phyloP scores from a whole-genome alignment of 2,329 filamentous ascomycete species.

The Aspergillus caelatus region DNA sequence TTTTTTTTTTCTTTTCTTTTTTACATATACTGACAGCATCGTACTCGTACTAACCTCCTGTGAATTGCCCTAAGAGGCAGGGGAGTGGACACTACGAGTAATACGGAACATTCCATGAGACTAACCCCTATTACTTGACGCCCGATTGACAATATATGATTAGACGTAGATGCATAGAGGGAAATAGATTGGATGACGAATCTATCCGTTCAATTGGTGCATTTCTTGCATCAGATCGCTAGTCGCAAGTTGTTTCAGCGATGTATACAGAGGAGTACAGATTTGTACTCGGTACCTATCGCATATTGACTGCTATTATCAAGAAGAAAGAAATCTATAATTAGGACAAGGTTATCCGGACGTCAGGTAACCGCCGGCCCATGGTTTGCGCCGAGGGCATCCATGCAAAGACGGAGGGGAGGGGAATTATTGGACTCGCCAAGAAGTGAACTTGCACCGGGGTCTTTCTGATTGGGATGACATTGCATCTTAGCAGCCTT shows the following conservation, averaged over 20 bases:
- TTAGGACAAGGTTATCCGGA: conserved; percentile 7
- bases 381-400: neutral
- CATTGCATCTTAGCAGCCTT: neutral
- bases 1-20: neutral
- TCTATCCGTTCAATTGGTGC: neutral
- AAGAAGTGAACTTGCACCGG: neutral
- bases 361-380: conserved; percentile 1
- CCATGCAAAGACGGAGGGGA: neutral
- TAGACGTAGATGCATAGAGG: neutral
- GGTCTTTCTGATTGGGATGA: neutral
- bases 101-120: neutral
- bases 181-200: neutral
- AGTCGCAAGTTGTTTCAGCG: neutral
- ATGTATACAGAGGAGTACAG: neutral
- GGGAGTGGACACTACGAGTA: neutral
- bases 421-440: neutral
- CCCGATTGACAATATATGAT: neutral
- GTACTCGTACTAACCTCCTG: conserved; percentile 6
- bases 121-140: neutral
- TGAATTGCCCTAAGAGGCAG: neutral
- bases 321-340: neutral
- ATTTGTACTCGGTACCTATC: neutral
- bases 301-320: neutral
- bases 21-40: neutral
- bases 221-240: neutral